A percentile compares a stretch with the other conserved stretches of the same genome.
Evolutionary conservation across 352 stramenopile species (phyloP).

Genomic region (Phytophthora rubi): DNA sequence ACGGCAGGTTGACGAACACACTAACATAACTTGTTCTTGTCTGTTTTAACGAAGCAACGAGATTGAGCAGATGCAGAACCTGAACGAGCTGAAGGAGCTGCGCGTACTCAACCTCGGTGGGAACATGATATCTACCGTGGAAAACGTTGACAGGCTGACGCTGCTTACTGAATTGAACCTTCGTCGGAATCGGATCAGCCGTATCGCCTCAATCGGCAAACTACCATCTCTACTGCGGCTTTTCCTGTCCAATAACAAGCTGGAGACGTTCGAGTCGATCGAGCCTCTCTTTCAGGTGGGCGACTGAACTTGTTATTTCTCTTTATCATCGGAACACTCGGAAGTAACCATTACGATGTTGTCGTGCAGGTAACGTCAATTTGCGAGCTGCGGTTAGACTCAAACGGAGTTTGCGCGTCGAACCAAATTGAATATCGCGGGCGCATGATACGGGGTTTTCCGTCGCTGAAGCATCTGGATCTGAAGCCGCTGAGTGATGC

Average conservation of each 20-base stretch:
- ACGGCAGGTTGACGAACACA: background rate
- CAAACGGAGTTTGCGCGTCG: slow-evolving; percentile 69
- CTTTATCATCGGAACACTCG: background rate
- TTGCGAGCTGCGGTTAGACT: slow-evolving; percentile 88
- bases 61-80: slow-evolving; percentile 86
- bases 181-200: slow-evolving; percentile 78
- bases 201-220: slow-evolving; percentile 61
- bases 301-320: background rate
- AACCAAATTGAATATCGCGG: slow-evolving; percentile 66
- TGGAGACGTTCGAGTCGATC: slow-evolving; percentile 75
- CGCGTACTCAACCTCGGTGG: slow-evolving; percentile 93
- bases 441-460: slow-evolving; percentile 76
- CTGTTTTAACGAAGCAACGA: slow-evolving; percentile 66
- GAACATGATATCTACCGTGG: slow-evolving; percentile 79
- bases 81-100: slow-evolving; percentile 86
- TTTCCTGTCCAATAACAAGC: slow-evolving; percentile 92
- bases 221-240: slow-evolving; percentile 85
- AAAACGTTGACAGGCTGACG: slow-evolving; percentile 80
- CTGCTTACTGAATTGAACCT: slow-evolving; percentile 93
- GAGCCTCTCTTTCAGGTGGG: slow-evolving; percentile 70
- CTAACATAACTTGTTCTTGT: background rate
- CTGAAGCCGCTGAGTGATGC: slow-evolving; percentile 77
- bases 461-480: slow-evolving; percentile 86
- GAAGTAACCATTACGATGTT: background rate
- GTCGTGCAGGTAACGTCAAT: slow-evolving; percentile 56